Percentiles rank a stretch among this genome's conserved stretches.
Evolutionary conservation across 768 basidiomycete genomes (phyloP).

Genomic region (Ramaria sp.): DNA sequence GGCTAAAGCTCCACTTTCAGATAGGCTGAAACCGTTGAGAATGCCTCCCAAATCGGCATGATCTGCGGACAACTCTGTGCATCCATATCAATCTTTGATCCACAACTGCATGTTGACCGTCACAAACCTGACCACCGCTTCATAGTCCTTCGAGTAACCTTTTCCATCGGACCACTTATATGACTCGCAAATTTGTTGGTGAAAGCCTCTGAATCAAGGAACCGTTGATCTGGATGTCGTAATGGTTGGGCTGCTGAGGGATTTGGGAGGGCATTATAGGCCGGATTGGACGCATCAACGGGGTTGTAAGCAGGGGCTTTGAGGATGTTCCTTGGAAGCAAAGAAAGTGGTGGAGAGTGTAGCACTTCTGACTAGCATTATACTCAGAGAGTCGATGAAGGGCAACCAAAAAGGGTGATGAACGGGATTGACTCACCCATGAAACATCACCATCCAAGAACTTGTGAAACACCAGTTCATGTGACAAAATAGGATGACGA

Average conservation of each 20-base stretch:
- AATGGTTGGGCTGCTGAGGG: conserved; percentile 84
- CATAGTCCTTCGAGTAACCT: conserved; percentile 81
- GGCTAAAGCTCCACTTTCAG: conserved; percentile 65
- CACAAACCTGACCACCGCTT: conserved; percentile 88
- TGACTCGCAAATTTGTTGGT: conserved; percentile 94
- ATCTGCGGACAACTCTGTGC: conserved; percentile 29
- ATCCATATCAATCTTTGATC: conserved; percentile 41
- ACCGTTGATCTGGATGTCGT: conserved; percentile 89
- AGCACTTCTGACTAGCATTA: conserved; percentile 69
- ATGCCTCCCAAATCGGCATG: conserved; percentile 86
- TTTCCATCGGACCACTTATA: conserved; percentile 88
- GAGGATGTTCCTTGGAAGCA: conserved; percentile 89
- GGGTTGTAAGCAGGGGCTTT: conserved; percentile 95
- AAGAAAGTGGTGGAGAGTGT: conserved; percentile 83
- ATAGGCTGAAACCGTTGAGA: conserved; percentile 87
- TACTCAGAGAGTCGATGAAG: neutral
- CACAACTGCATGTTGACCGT: conserved; percentile 17
- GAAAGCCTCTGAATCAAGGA: conserved; percentile 91
- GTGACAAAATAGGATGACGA: conserved; percentile 88
- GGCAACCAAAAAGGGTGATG: neutral
- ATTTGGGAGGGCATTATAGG: conserved; percentile 79
- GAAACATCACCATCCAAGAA: conserved; percentile 95
- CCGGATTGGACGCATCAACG: conserved; percentile 60
- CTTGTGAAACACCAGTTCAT: conserved; percentile 92
- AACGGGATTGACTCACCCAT: conserved; percentile 51